These are phyloP conservation scores for Mallotus nudiflorus DNA, from an alignment of 345 rosid genomes.

Conservation along the genomic window DNA sequence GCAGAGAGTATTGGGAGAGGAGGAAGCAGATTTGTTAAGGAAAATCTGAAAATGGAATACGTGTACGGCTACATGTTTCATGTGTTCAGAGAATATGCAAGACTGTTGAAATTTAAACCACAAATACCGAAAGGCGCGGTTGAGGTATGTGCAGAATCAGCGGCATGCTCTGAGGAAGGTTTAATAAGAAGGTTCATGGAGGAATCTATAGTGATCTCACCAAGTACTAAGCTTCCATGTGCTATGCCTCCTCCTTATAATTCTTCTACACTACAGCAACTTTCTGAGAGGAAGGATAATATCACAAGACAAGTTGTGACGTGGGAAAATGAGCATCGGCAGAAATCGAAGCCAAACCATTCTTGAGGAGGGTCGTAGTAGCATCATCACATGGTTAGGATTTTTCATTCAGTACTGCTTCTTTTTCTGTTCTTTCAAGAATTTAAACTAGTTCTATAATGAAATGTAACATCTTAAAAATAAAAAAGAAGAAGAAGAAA, in stretches of 20 bases:
- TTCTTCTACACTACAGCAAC: background rate
- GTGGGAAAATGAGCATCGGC: background rate
- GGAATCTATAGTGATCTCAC: background rate
- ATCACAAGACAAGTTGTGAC: background rate
- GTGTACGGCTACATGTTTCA: conserved; percentile 80
- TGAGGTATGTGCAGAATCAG: conserved; percentile 1
- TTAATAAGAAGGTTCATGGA: background rate
- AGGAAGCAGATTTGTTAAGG: conserved; percentile 51
- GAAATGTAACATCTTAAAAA: no score
- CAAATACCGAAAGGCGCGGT: conserved; percentile 39
- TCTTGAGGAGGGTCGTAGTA: no score
- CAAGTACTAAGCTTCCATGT: background rate
- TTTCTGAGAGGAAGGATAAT: background rate
- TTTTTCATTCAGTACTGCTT: no score
- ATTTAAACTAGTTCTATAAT: no score
- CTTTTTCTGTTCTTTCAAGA: no score
- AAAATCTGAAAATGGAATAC: conserved; percentile 53
- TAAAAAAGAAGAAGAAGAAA: no score
- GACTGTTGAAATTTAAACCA: conserved; percentile 64
- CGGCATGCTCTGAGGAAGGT: background rate
- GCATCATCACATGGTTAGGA: no score
- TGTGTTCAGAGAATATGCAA: conserved; percentile 56
- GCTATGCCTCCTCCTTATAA: conserved; percentile 9
- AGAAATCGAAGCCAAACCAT: background rate
- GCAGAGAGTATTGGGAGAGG: conserved; percentile 63